Evolutionary conservation across 192 early-diverging fungal genomes (phyloP).

Genomic region (Geranomyces michiganensis): DNA sequence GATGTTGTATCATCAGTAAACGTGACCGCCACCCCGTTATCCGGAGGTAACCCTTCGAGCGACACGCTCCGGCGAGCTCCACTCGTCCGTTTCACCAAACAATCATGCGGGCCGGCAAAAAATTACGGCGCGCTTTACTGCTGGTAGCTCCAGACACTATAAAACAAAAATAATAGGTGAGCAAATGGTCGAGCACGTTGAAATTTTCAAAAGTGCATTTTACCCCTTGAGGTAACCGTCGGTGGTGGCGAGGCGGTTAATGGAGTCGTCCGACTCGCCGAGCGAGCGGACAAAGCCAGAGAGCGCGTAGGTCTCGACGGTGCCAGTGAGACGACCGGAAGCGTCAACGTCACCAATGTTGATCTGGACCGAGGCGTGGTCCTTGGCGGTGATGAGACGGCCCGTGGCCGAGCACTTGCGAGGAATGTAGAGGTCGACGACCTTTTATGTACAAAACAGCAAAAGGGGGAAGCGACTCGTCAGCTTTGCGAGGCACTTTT

Average conservation of each 20-base stretch:
- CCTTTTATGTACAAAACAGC: slow-evolving; percentile 34
- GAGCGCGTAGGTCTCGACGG: slow-evolving; percentile 86
- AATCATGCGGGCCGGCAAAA: background rate
- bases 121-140: slow-evolving; percentile 15
- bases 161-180: background rate
- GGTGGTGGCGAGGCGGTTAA: slow-evolving; percentile 89
- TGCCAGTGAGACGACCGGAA: slow-evolving; percentile 72
- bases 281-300: slow-evolving; percentile 88
- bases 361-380: slow-evolving; percentile 98
- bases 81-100: no score
- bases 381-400: slow-evolving; percentile 97
- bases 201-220: slow-evolving; percentile 23
- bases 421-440: slow-evolving; percentile 92
- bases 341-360: slow-evolving; percentile 94
- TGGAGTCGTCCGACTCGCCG: slow-evolving; percentile 92
- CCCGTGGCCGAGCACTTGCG: slow-evolving; percentile 98
- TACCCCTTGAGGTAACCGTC: slow-evolving; percentile 69
- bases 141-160: slow-evolving; percentile 35
- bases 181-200: background rate
- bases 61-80: no score
- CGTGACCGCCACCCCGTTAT: no score
- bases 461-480: background rate
- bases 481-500: background rate
- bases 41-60: no score
- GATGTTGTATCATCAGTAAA: no score